Percentiles rank a stretch among this genome's conserved stretches.
These are phyloP conservation scores for Sarocladium kiliense DNA, from an alignment of 2,329 filamentous ascomycete genomes.

Conservation along the genomic window DNA sequence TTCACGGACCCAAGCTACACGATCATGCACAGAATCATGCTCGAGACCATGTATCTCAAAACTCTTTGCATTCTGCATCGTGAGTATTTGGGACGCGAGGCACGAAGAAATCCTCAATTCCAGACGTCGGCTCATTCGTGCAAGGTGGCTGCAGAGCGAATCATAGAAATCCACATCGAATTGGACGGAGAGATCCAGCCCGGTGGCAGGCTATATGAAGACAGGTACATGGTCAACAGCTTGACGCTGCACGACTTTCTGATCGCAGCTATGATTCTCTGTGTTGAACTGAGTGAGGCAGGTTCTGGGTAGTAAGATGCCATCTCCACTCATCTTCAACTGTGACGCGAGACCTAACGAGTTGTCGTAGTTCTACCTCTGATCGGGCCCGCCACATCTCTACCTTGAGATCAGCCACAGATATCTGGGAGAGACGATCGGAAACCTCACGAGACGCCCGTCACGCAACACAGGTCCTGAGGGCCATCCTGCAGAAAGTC, in stretches of 20 bases:
- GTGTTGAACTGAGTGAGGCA: conserved; percentile 40
- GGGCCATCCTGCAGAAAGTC: conserved; percentile 35
- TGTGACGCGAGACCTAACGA: not conserved
- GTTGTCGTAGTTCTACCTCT: not conserved
- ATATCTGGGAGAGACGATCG: conserved; percentile 36
- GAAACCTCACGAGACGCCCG: conserved; percentile 34
- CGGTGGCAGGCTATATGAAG: conserved; percentile 45
- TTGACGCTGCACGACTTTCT: conserved; percentile 53
- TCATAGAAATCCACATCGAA: conserved; percentile 42
- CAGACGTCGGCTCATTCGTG: conserved; percentile 35
- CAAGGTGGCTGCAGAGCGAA: conserved; percentile 35
- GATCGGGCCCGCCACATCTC: not conserved
- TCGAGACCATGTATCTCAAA: conserved; percentile 44
- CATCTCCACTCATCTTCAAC: not conserved
- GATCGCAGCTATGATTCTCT: conserved; percentile 55
- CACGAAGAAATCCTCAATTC: conserved; percentile 30
- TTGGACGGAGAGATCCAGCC: conserved; percentile 39
- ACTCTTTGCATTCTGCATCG: conserved; percentile 46
- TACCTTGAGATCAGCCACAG: conserved; percentile 32
- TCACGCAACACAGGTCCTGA: conserved; percentile 36
- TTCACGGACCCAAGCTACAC: conserved; percentile 38
- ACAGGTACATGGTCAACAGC: conserved; percentile 48
- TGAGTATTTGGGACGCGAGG: conserved; percentile 34
- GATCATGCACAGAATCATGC: conserved; percentile 43
- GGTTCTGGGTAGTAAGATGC: not conserved